A percentile compares a stretch with the other conserved stretches of the same genome.
These are phyloP conservation scores for Guadua angustifolia DNA, from an alignment of 176 grass and related monocot species.

Conservation along the genomic window DNA sequence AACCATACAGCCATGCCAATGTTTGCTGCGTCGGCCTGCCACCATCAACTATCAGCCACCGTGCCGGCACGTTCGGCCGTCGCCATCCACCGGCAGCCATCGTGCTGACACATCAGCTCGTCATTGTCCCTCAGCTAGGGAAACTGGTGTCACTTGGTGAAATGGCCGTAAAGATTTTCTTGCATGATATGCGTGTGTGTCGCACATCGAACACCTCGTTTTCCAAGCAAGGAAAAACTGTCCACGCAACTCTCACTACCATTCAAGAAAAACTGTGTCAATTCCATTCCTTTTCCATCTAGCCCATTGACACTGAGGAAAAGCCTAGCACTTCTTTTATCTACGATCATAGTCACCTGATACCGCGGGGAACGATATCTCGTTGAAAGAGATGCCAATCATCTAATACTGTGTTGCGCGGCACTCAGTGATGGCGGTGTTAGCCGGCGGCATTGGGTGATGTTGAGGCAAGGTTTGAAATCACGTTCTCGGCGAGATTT, in stretches of 20 bases:
- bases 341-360: constrained; percentile 3
- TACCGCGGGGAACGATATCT: background rate
- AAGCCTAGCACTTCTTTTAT: background rate
- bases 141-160: background rate
- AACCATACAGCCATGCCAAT: too few species aligned
- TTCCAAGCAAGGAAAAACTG: background rate
- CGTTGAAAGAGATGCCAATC: background rate
- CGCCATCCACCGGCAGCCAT: too few species aligned
- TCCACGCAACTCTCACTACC: background rate
- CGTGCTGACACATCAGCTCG: too few species aligned
- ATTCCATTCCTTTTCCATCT: background rate
- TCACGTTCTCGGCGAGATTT: too few species aligned
- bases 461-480: too few species aligned
- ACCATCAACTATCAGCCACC: too few species aligned
- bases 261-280: too few species aligned
- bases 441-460: too few species aligned
- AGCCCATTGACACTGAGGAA: background rate
- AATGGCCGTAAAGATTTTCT: background rate
- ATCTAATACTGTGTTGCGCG: background rate
- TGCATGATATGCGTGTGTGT: background rate
- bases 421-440: too few species aligned
- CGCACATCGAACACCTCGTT: background rate
- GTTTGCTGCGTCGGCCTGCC: too few species aligned
- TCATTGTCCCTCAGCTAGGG: background rate
- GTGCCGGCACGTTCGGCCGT: too few species aligned